These are phyloP conservation scores for Breynia disticha DNA, from an alignment of 441 rosid genomes.

Conservation along the genomic window DNA sequence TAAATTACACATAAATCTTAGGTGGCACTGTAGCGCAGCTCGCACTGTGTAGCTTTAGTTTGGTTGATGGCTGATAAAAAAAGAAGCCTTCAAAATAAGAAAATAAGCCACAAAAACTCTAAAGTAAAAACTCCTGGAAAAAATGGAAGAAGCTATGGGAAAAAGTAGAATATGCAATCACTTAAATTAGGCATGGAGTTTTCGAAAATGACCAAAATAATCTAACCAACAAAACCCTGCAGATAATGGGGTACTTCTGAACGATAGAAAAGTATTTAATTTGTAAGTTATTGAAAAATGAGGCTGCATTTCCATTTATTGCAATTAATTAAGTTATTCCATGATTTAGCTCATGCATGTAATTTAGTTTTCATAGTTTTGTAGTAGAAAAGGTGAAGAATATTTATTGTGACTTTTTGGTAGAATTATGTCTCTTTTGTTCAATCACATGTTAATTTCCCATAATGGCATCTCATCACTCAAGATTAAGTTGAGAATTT, in stretches of 20 bases:
- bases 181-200: slow-evolving; percentile 25
- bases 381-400: slow-evolving; percentile 7
- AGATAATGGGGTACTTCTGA: slow-evolving; percentile 22
- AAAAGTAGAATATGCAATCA: slow-evolving; percentile 19
- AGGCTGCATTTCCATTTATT: slow-evolving; percentile 5
- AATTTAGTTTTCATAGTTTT: slow-evolving; percentile 5
- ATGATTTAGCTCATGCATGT: slow-evolving; percentile 1
- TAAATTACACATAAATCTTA: slow-evolving; percentile 26
- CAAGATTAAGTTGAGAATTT: neutral
- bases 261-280: neutral
- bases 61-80: slow-evolving; percentile 12
- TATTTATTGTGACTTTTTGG: neutral
- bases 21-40: slow-evolving; percentile 11
- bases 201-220: slow-evolving; percentile 33
- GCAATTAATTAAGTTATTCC: slow-evolving; percentile 1
- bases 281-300: slow-evolving; percentile 12
- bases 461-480: neutral
- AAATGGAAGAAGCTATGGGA: slow-evolving; percentile 18
- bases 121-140: too few species aligned
- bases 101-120: slow-evolving; percentile 2
- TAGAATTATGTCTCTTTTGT: neutral
- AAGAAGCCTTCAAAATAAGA: slow-evolving; percentile 5
- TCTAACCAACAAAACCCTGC: slow-evolving; percentile 36
- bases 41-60: slow-evolving; percentile 18
- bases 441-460: neutral